These are phyloP conservation scores for Yueomyces sinensis DNA, from an alignment of 805 yeast genomes.

Conservation along the genomic window DNA sequence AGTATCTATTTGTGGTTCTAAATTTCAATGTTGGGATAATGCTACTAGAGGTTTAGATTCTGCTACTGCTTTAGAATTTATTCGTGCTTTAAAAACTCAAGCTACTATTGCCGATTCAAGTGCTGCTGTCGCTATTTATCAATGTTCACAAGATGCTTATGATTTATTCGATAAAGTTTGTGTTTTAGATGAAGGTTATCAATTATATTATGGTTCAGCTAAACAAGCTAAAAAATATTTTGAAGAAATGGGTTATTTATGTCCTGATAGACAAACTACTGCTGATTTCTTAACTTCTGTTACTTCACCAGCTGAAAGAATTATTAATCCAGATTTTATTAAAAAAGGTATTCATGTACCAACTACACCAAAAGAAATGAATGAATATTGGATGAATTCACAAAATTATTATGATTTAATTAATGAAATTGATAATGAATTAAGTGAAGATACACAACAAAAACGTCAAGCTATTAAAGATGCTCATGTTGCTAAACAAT, in stretches of 20 bases:
- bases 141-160: slow-evolving; percentile 51
- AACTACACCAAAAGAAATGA: slow-evolving; percentile 38
- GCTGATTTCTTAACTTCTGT: slow-evolving; percentile 46
- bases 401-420: slow-evolving; percentile 29
- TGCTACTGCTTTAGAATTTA: slow-evolving; percentile 46
- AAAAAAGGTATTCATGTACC: slow-evolving; percentile 38
- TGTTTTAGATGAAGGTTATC: slow-evolving; percentile 42
- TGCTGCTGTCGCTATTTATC: slow-evolving; percentile 49
- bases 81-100: slow-evolving; percentile 38
- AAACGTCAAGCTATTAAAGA: slow-evolving; percentile 9
- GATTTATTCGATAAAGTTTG: slow-evolving; percentile 50
- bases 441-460: slow-evolving; percentile 1
- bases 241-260: slow-evolving; percentile 39
- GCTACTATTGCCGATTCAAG: slow-evolving; percentile 37
- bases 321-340: slow-evolving; percentile 27
- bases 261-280: slow-evolving; percentile 46
- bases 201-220: slow-evolving; percentile 39
- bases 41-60: slow-evolving; percentile 57
- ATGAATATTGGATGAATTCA: slow-evolving; percentile 36
- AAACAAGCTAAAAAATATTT: slow-evolving; percentile 35
- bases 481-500: slow-evolving; percentile 36
- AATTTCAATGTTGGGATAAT: slow-evolving; percentile 42
- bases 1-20: slow-evolving; percentile 37
- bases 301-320: slow-evolving; percentile 41
- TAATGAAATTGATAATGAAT: slow-evolving; percentile 28